Percentiles rank a stretch among this genome's conserved stretches.
Evolutionary conservation across 805 yeast genomes (phyloP).

Genomic region (Candida corydali): DNA sequence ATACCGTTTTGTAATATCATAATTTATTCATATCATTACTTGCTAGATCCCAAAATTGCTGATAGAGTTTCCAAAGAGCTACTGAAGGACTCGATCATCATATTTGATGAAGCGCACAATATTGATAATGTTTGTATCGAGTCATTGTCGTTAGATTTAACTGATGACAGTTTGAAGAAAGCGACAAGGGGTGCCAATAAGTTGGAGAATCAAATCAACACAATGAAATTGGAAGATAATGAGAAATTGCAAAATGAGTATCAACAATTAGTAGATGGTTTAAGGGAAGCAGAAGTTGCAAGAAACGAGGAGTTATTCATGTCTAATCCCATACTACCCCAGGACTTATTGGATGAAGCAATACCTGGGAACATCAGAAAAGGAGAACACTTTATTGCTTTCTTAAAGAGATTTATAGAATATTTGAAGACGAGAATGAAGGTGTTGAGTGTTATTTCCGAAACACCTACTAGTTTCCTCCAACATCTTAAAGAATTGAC

Average conservation of each 20-base stretch:
- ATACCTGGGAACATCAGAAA: conserved; percentile 96
- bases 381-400: conserved; percentile 95
- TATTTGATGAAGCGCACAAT: conserved; percentile 98
- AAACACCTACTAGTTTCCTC: conserved; percentile 88
- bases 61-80: conserved; percentile 91
- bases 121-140: conserved; percentile 98
- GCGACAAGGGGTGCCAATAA: conserved; percentile 87
- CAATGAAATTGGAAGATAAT: conserved; percentile 78
- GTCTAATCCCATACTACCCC: conserved; percentile 83
- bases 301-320: conserved; percentile 64
- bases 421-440: conserved; percentile 96
- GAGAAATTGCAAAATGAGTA: conserved; percentile 85
- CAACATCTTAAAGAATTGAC: conserved; percentile 92
- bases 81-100: conserved; percentile 88
- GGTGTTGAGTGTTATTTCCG: conserved; percentile 95
- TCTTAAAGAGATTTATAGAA: conserved; percentile 87
- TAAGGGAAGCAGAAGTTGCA: conserved; percentile 73
- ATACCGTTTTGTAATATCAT: conserved; percentile 89
- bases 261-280: conserved; percentile 83
- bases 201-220: conserved; percentile 76
- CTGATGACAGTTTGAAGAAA: conserved; percentile 80
- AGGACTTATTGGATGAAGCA: conserved; percentile 84
- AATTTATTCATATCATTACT: conserved; percentile 93
- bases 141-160: conserved; percentile 84
- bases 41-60: conserved; percentile 94